Evolutionary conservation across 371 early-diverging fungal species (phyloP).

Genomic region (Apophysomyces variabilis): DNA sequence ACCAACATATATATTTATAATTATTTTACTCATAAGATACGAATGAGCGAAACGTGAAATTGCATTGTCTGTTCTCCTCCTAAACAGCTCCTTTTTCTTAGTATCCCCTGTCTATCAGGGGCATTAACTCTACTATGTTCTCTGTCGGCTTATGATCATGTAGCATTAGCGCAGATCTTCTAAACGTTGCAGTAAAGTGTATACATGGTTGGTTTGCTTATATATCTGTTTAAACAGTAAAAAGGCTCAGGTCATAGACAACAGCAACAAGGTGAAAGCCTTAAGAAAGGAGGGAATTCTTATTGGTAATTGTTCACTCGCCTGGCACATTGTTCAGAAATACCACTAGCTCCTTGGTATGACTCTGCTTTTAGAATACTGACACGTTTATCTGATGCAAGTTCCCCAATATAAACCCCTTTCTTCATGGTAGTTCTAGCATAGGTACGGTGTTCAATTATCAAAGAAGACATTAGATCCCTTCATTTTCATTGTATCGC

Average conservation of each 20-base stretch:
- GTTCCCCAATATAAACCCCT: not conserved
- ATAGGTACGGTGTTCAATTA: not conserved
- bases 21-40: not conserved
- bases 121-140: too few species aligned
- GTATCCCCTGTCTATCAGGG: too few species aligned
- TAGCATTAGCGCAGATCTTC: too few species aligned
- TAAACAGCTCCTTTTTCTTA: too few species aligned
- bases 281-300: too few species aligned
- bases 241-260: too few species aligned
- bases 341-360: not conserved
- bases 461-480: not conserved
- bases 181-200: too few species aligned
- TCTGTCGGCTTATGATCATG: too few species aligned
- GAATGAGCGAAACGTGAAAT: not conserved
- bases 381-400: not conserved
- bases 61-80: conserved; percentile 12
- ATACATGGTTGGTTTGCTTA: too few species aligned
- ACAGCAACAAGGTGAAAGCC: too few species aligned
- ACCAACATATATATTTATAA: not conserved
- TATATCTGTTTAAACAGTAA: too few species aligned
- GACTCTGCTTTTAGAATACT: not conserved
- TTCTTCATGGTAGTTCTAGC: not conserved
- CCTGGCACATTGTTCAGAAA: not conserved
- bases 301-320: not conserved
- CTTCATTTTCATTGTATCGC: not conserved